Evolutionary conservation across 2,329 filamentous ascomycete species (phyloP), one percentile per base, ranked within the genome.

Genomic region (Aureobasidium uvarum): DNA sequence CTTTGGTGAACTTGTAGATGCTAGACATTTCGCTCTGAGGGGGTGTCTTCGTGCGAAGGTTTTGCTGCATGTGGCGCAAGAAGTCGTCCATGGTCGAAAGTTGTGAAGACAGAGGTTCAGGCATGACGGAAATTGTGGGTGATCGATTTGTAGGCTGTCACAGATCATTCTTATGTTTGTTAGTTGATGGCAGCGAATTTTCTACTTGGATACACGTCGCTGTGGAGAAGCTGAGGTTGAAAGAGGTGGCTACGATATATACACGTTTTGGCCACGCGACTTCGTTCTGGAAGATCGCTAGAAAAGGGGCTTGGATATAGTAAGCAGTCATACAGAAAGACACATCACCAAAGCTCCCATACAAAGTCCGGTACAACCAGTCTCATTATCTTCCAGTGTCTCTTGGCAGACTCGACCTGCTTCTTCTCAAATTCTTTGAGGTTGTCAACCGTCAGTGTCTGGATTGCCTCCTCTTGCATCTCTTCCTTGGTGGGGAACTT

Each of bases 371-470:
- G 92, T 68, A 98, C 70, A 2, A 97, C 92, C 0, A 80, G 85
- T 73, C 95, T 86, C 92, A 99, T 99, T 54, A 99, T 89, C 50
- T 79, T 81, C 95, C 95, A 99, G 78, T 99, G 95, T 11, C 90
- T 90, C 62, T 90, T 74, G 0, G 93, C 93, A 71, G 90, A 91
- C 72, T 85, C 81, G 72, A 86, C 83, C 74, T 96, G 92, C 81
- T 86, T 91, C 74, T 84, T 83, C 64, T 84, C 83, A 72, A 97
- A 80, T 71, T 86, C 83, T 7, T 81, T 81, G 28, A 89, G 91
- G 68, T 89, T 85, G 62, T 87, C 89, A 51, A 75, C 81, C 33
- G 78, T 81, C 72, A 95, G 77, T 0, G 92, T 74, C 4, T 80
- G 75, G 73, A 67, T 43, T 16, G 71, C 66, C 38, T 80, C 76